Percentiles rank a stretch among this genome's conserved stretches.
Conservation (phyloP, 768 basidiomycete species). For the Nidularia pulvinata region DNA sequence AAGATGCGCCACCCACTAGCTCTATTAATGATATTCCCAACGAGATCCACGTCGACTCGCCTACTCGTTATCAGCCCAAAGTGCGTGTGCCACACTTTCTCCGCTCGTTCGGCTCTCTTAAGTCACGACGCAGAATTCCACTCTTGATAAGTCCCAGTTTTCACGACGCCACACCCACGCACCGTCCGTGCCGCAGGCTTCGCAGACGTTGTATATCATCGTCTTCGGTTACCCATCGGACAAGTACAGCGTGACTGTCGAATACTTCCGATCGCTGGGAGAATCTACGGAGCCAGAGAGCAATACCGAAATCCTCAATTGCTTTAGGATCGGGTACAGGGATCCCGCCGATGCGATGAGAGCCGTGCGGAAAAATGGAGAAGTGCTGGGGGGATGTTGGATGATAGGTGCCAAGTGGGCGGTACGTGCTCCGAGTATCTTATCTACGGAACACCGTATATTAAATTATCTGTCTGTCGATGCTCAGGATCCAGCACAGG, state of each 20-base stretch:
- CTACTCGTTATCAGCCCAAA: slow-evolving; percentile 40
- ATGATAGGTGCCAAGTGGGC: slow-evolving; percentile 91
- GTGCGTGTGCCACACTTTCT: slow-evolving; percentile 26
- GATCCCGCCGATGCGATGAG: slow-evolving; percentile 75
- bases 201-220: slow-evolving; percentile 58
- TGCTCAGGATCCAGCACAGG: slow-evolving; percentile 59
- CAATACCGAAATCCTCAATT: slow-evolving; percentile 71
- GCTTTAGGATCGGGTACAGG: slow-evolving; percentile 77
- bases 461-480: slow-evolving; percentile 2
- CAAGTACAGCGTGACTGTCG: slow-evolving; percentile 68
- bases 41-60: slow-evolving; percentile 43
- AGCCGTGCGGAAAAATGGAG: slow-evolving; percentile 83
- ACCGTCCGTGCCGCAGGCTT: slow-evolving; percentile 25
- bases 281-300: slow-evolving; percentile 70
- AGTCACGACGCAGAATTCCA: slow-evolving; percentile 25
- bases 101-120: slow-evolving; percentile 3
- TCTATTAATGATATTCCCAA: slow-evolving; percentile 79
- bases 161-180: slow-evolving; percentile 25
- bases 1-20: slow-evolving; percentile 77
- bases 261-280: slow-evolving; percentile 77
- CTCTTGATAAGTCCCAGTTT: slow-evolving; percentile 37
- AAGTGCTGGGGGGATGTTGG: slow-evolving; percentile 69
- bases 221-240: slow-evolving; percentile 91
- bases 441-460: neutral
- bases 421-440: slow-evolving; percentile 35